Evolutionary conservation across 139 green algal species (phyloP).

Genomic region (Eudorina sp.): DNA sequence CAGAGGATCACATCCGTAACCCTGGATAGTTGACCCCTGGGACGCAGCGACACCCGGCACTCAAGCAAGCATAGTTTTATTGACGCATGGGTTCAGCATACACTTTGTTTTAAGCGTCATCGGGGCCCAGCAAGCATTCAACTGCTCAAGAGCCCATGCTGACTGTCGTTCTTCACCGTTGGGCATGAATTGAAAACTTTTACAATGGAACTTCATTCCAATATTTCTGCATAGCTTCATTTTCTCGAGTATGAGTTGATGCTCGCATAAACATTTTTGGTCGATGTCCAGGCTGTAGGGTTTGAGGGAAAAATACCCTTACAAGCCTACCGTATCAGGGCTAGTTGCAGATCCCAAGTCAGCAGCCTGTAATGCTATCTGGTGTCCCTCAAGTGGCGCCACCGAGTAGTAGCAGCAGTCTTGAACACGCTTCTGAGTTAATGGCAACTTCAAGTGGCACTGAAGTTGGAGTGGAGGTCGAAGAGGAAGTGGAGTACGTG

Average conservation of each 20-base stretch:
- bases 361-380: conserved; percentile 11
- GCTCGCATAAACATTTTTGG: neutral
- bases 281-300: neutral
- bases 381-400: neutral
- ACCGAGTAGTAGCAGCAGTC: neutral
- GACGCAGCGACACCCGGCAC: too few species aligned
- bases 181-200: neutral
- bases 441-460: conserved; percentile 15
- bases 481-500: conserved; percentile 51
- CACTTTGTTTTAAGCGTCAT: too few species aligned
- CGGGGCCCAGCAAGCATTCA: too few species aligned
- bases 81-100: neutral
- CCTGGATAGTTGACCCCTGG: too few species aligned
- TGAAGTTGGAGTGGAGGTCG: conserved; percentile 9
- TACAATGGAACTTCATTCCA: neutral
- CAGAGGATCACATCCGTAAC: too few species aligned
- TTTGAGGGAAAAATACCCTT: neutral
- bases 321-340: neutral
- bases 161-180: too few species aligned
- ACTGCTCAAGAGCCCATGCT: neutral
- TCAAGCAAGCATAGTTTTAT: neutral
- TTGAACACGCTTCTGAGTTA: conserved; percentile 22
- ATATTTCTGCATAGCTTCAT: neutral
- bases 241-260: too few species aligned
- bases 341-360: neutral